Conservation (phyloP, 2,329 filamentous ascomycete genomes). For the Elsinoe australis region DNA sequence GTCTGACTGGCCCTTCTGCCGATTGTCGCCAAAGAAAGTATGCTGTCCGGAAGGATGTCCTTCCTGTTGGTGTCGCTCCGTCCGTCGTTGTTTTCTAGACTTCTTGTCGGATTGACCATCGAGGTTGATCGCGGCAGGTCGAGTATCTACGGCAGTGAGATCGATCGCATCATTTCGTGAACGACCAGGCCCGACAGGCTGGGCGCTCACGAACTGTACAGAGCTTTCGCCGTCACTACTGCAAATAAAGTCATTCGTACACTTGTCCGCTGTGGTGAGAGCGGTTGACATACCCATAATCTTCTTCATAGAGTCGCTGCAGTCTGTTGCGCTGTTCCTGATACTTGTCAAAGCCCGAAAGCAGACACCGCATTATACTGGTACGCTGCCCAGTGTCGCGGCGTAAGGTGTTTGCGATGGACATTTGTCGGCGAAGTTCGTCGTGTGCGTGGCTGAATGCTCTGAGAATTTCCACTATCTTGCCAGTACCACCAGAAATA, state of each 20-base stretch:
- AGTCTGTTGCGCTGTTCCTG: slow-evolving; percentile 59
- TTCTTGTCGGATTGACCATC: neutral
- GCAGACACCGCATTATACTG: slow-evolving; percentile 63
- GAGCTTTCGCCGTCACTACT: slow-evolving; percentile 1
- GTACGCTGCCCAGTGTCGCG: slow-evolving; percentile 27
- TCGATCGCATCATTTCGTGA: slow-evolving; percentile 11
- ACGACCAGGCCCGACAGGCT: neutral
- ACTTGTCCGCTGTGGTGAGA: neutral
- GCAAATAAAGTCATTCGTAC: slow-evolving; percentile 14
- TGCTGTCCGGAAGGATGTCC: neutral
- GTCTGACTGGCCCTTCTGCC: neutral
- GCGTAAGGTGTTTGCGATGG: slow-evolving; percentile 35
- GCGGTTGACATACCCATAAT: slow-evolving; percentile 18
- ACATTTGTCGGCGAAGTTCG: slow-evolving; percentile 37
- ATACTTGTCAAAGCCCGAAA: slow-evolving; percentile 76
- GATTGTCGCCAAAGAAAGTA: neutral
- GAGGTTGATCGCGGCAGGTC: neutral
- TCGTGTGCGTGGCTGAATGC: slow-evolving; percentile 60
- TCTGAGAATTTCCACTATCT: slow-evolving; percentile 59
- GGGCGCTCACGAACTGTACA: slow-evolving; percentile 10
- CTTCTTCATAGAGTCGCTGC: slow-evolving; percentile 25
- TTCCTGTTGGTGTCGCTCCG: neutral
- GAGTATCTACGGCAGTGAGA: slow-evolving; percentile 5
- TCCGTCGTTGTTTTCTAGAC: neutral
- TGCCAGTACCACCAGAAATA: slow-evolving; percentile 76